Percentiles rank a stretch among this genome's conserved stretches.
phyloP scores from a whole-genome alignment of 768 basidiomycete genomes.

The Suillus subluteus region DNA sequence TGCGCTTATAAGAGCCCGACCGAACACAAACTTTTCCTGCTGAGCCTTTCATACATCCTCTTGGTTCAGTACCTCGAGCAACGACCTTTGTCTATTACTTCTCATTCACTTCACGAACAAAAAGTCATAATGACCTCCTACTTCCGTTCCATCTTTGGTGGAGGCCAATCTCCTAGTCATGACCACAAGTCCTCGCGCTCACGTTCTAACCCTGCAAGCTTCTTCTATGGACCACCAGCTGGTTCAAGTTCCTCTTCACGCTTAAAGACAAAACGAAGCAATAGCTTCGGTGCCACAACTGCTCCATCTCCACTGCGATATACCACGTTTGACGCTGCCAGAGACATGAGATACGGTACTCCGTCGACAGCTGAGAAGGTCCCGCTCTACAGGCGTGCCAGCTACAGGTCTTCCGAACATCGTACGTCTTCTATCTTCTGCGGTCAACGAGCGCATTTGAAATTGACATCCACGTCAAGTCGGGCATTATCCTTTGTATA shows the following conservation, averaged over 20 bases:
- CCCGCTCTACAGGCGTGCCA: slow-evolving; percentile 44
- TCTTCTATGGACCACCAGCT: slow-evolving; percentile 40
- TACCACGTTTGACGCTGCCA: slow-evolving; percentile 37
- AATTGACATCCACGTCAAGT: slow-evolving; percentile 19
- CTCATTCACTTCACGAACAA: slow-evolving; percentile 22
- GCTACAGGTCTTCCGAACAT: slow-evolving; percentile 48
- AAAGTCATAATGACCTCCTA: slow-evolving; percentile 48
- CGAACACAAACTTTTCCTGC: not conserved
- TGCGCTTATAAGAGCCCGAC: slow-evolving; percentile 27
- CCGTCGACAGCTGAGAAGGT: slow-evolving; percentile 37
- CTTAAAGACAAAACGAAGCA: slow-evolving; percentile 41
- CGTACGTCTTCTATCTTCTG: slow-evolving; percentile 37
- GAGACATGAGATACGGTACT: slow-evolving; percentile 37
- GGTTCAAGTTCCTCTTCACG: slow-evolving; percentile 29
- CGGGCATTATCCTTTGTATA: slow-evolving; percentile 35
- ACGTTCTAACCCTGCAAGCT: slow-evolving; percentile 42
- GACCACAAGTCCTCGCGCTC: slow-evolving; percentile 44
- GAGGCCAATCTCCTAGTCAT: slow-evolving; percentile 29
- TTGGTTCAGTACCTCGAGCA: slow-evolving; percentile 18
- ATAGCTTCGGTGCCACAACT: slow-evolving; percentile 41
- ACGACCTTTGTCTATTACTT: slow-evolving; percentile 19
- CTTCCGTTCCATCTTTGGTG: slow-evolving; percentile 52
- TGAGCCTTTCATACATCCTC: slow-evolving; percentile 17
- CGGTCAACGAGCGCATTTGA: slow-evolving; percentile 15
- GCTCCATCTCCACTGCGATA: slow-evolving; percentile 47